These are phyloP conservation scores for Yamadazyma membranifaciens DNA, from an alignment of 1,139 yeast genomes.

Conservation along the genomic window DNA sequence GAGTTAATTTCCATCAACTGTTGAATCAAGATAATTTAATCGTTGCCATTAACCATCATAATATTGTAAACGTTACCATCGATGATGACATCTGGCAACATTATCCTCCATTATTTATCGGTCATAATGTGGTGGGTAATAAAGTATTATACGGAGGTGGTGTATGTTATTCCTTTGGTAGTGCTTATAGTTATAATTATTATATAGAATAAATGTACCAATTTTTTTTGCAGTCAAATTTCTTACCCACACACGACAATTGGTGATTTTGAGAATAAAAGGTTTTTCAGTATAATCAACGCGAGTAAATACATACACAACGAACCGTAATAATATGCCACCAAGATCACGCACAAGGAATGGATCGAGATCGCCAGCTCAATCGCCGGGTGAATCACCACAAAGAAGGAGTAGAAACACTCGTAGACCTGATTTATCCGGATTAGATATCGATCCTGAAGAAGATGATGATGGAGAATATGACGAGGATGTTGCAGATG, in stretches of 20 bases:
- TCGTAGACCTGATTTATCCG: conserved; percentile 23
- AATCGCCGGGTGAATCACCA: conserved; percentile 5
- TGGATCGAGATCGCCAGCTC: conserved; percentile 6
- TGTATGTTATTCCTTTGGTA: conserved; percentile 82
- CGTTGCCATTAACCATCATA: conserved; percentile 28
- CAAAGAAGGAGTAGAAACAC: conserved; percentile 11
- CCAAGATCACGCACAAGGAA: conserved; percentile 8
- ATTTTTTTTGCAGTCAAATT: conserved; percentile 4
- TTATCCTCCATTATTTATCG: conserved; percentile 56
- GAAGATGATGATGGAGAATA: conserved; percentile 26
- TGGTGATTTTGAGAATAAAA: conserved; percentile 2
- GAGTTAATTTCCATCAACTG: conserved; percentile 46
- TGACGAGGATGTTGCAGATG: conserved; percentile 16
- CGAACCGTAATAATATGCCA: conserved; percentile 2
- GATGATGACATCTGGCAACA: conserved; percentile 33
- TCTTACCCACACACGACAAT: background rate
- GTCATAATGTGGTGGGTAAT: conserved; percentile 43
- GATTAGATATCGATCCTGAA: conserved; percentile 28
- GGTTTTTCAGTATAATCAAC: conserved; percentile 1
- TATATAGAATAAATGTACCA: conserved; percentile 1
- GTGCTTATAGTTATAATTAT: conserved; percentile 51
- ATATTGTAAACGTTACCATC: conserved; percentile 28
- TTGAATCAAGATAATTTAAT: conserved; percentile 33
- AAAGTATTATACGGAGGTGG: conserved; percentile 70
- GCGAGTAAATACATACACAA: conserved; percentile 1